Base-by-base conservation (phyloP, 2,329 filamentous ascomycete species). In the Tolypocladium inflatum region DNA sequence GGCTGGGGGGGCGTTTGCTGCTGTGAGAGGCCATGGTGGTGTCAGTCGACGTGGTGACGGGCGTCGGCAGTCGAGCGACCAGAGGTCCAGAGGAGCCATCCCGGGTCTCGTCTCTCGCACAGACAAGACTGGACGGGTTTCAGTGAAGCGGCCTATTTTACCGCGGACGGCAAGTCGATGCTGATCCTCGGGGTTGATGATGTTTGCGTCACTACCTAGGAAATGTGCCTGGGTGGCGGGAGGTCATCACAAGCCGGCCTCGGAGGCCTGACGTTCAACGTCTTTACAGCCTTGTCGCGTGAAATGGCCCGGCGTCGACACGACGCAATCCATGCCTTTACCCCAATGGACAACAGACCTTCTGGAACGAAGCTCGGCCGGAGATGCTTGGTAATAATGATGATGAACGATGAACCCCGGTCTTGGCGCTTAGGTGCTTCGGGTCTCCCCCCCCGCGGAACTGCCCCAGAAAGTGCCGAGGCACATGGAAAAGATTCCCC, bases 1-100 rank as follows among this genome's bases (percentile, higher is more conserved):
- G 69, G 57, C 70, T 71, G 33, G 59, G 58, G 23, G 63, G 64
- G 23, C 70, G 67, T 57, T 76, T 75, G 45, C 15, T 35, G 39
- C 6, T 30, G 21, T 55, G 57, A 39, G 56, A 54, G 35, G 54
- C 4, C 54, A 59, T 56, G 45, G 19, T 51, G 48, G 19, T 15
- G 48, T 15, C 6, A 3, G 15, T 15, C 26, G n/a, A 15, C 35
- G 15, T 15, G 35, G 35, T 4, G 35, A 37, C 35, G 1, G 35
- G 35, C 35, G 11, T 13, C 11, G 23, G 45, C 45, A 19, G 43
- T 21, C 1, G 21, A 7, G 15, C 21, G 45, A 50, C 45, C 19
- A 13, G 48, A 13, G 48, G 17, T 4, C 19, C 10, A 11, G 1
- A 2, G 48, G 30, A n/a, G 17, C 30, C 48, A 13, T 35, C 13